Conservation (phyloP, 2,329 filamentous ascomycete species). For the Pseudophaeomoniella oleicola region DNA sequence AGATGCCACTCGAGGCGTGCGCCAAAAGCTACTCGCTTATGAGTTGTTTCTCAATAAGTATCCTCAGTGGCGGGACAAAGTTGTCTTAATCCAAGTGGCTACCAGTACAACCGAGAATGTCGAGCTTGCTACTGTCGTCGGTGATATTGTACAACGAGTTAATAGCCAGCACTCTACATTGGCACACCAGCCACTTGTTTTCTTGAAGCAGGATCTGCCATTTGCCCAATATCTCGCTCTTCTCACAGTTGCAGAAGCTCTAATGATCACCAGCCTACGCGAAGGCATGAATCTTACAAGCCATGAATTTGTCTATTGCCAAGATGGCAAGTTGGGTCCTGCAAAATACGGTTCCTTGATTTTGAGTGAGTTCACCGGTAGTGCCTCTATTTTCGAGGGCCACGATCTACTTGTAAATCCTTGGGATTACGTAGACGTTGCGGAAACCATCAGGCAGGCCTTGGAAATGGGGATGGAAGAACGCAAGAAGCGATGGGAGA, state of each 20-base stretch:
- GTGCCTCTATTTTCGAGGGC: conserved; percentile 67
- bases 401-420: conserved; percentile 80
- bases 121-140: conserved; percentile 75
- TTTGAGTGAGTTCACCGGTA: conserved; percentile 88
- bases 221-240: conserved; percentile 89
- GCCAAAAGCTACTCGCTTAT: conserved; percentile 83
- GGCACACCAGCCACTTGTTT: conserved; percentile 82
- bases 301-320: conserved; percentile 86
- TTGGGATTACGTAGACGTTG: conserved; percentile 84
- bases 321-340: conserved; percentile 60
- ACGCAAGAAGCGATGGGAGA: conserved; percentile 58
- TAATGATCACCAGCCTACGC: conserved; percentile 89
- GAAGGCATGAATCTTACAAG: conserved; percentile 96
- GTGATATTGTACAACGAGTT: conserved; percentile 86
- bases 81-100: conserved; percentile 86
- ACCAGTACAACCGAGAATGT: conserved; percentile 78
- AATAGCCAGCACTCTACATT: conserved; percentile 85
- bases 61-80: conserved; percentile 73
- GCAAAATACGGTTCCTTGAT: conserved; percentile 84
- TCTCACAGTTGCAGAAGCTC: conserved; percentile 72
- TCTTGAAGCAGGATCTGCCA: conserved; percentile 86
- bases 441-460: conserved; percentile 69
- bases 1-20: conserved; percentile 79
- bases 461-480: conserved; percentile 67
- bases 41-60: conserved; percentile 91